A percentile compares a stretch with the other conserved stretches of the same genome.
phyloP scores from a whole-genome alignment of 2,329 filamentous ascomycete species.

The Phialophora chinensis region DNA sequence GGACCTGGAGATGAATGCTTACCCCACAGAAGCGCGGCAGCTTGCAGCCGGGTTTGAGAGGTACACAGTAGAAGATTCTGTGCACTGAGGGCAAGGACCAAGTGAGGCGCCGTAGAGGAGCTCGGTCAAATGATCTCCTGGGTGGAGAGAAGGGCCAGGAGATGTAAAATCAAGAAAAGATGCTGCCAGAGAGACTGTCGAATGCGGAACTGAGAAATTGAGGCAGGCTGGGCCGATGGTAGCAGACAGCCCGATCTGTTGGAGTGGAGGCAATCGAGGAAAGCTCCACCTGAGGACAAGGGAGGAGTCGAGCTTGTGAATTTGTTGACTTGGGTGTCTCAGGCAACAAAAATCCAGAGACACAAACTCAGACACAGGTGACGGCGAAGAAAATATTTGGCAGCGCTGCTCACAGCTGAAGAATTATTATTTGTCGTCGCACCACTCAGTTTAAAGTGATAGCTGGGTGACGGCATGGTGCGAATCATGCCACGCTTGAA shows the following conservation, averaged over 20 bases:
- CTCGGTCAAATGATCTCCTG: slow-evolving; percentile 4
- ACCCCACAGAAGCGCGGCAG: slow-evolving; percentile 34
- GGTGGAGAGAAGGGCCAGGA: background rate
- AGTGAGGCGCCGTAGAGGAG: slow-evolving; percentile 3
- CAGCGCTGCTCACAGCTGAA: background rate
- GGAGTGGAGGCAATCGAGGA: slow-evolving; percentile 21
- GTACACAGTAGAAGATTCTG: background rate
- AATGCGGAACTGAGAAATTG: slow-evolving; percentile 23
- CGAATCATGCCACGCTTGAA: slow-evolving; percentile 1
- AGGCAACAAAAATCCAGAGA: background rate
- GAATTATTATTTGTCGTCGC: slow-evolving; percentile 3
- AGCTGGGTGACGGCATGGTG: slow-evolving; percentile 4
- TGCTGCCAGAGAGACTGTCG: slow-evolving; percentile 13
- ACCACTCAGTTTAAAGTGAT: background rate
- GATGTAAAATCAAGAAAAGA: slow-evolving; percentile 18
- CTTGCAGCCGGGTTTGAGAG: slow-evolving; percentile 24
- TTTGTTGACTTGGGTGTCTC: slow-evolving; percentile 16
- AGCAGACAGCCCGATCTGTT: slow-evolving; percentile 20
- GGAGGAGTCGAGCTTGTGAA: slow-evolving; percentile 19
- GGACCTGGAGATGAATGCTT: slow-evolving; percentile 24
- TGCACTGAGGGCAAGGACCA: slow-evolving; percentile 9
- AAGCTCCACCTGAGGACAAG: slow-evolving; percentile 17
- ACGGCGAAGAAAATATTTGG: background rate
- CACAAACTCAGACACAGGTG: background rate
- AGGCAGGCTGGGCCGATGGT: slow-evolving; percentile 36